phyloP scores from a whole-genome alignment of 106 monocot species.

The Platanthera zijinensis region DNA sequence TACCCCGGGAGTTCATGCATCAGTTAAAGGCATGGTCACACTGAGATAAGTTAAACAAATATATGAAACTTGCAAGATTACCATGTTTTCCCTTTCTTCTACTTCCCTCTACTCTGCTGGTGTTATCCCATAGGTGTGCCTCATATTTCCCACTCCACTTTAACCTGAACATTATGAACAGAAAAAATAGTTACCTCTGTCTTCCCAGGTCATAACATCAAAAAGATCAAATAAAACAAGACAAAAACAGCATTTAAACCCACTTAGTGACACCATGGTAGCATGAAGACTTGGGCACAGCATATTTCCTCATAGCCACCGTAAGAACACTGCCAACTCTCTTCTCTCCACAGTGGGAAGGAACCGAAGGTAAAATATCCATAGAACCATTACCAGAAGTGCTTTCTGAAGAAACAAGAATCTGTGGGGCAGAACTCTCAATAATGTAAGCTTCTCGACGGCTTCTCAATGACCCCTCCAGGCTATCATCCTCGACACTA shows the following conservation, averaged over 20 bases:
- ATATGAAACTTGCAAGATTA: constrained; percentile 12
- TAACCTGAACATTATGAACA: constrained; percentile 22
- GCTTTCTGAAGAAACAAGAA: background rate
- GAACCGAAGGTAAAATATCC: background rate
- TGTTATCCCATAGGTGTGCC: constrained; percentile 72
- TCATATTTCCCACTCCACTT: constrained; percentile 80
- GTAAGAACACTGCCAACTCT: constrained; percentile 34
- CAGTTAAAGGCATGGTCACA: background rate
- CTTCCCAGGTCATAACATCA: background rate
- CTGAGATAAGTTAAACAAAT: background rate
- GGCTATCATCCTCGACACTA: background rate
- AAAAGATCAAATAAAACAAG: background rate
- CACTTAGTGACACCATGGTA: constrained; percentile 61
- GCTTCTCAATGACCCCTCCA: background rate
- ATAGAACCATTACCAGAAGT: background rate
- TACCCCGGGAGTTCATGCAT: no score
- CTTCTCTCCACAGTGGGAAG: constrained; percentile 16
- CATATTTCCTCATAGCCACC: constrained; percentile 52
- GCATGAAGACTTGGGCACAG: constrained; percentile 42
- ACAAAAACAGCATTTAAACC: background rate
- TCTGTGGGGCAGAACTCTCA: background rate
- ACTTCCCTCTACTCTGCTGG: constrained; percentile 44
- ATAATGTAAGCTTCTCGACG: background rate
- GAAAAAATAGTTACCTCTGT: background rate
- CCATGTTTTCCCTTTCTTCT: constrained; percentile 64